Evolutionary conservation across 495 filamentous ascomycete species (phyloP).

Genomic region (Neurospora hispaniola): DNA sequence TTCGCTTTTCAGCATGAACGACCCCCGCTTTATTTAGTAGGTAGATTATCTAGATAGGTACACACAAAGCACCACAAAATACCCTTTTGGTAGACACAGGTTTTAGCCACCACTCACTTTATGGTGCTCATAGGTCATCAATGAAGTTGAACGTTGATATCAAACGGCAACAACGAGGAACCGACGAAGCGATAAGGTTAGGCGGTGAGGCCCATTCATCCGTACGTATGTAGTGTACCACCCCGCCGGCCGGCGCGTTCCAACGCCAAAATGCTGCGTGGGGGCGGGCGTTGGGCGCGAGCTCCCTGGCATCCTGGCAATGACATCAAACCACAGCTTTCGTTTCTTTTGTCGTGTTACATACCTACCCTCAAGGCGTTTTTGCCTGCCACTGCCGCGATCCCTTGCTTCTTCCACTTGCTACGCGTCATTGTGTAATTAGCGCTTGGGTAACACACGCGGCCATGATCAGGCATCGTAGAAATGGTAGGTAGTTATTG

Average conservation of each 20-base stretch:
- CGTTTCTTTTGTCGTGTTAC: neutral
- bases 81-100: neutral
- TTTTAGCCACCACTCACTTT: neutral
- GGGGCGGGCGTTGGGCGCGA: neutral
- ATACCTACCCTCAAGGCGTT: neutral
- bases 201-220: neutral
- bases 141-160: neutral
- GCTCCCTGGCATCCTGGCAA: neutral
- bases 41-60: constrained; percentile 1
- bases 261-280: neutral
- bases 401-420: neutral
- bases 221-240: neutral
- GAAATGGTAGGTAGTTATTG: neutral
- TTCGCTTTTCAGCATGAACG: neutral
- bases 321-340: neutral
- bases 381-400: neutral
- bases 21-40: neutral
- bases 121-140: neutral
- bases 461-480: neutral
- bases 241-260: neutral
- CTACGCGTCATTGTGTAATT: neutral
- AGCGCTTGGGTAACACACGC: neutral
- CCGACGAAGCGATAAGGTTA: neutral
- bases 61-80: neutral
- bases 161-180: neutral